These are phyloP conservation scores for Phylloporus sp. DNA, from an alignment of 768 basidiomycete species.

Conservation along the genomic window DNA sequence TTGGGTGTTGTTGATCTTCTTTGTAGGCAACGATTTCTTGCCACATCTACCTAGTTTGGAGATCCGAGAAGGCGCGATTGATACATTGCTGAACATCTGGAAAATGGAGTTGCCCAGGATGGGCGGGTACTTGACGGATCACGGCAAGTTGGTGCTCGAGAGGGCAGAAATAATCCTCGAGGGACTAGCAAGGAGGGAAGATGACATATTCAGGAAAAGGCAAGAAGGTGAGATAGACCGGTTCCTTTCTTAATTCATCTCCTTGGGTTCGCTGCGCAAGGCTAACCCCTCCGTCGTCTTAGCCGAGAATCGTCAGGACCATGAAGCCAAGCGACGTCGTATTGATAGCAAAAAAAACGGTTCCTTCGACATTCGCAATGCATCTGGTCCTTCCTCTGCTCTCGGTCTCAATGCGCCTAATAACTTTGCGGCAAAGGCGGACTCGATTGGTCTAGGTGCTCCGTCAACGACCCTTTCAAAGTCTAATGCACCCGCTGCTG, in stretches of 20 bases:
- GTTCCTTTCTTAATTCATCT: slow-evolving; percentile 6
- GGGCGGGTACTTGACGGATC: slow-evolving; percentile 96
- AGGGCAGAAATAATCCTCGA: slow-evolving; percentile 93
- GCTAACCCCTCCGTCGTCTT: slow-evolving; percentile 16
- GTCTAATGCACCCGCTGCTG: slow-evolving; percentile 53
- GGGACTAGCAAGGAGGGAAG: slow-evolving; percentile 89
- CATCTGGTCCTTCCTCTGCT: slow-evolving; percentile 28
- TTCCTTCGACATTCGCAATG: slow-evolving; percentile 30
- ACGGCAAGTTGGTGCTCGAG: slow-evolving; percentile 80
- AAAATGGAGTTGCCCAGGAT: slow-evolving; percentile 87
- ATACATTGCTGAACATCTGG: slow-evolving; percentile 95
- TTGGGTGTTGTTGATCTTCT: slow-evolving; percentile 99
- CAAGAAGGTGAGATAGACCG: slow-evolving; percentile 72
- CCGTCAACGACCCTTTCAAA: slow-evolving; percentile 53
- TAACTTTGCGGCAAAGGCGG: slow-evolving; percentile 70
- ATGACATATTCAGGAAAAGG: slow-evolving; percentile 89
- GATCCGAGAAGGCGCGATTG: slow-evolving; percentile 98
- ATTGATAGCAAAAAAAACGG: slow-evolving; percentile 45
- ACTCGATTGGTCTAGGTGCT: slow-evolving; percentile 73
- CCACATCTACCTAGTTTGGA: slow-evolving; percentile 97
- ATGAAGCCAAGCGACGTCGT: slow-evolving; percentile 84
- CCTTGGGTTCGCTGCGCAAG: not conserved
- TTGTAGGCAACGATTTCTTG: slow-evolving; percentile 97
- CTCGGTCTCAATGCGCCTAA: slow-evolving; percentile 34
- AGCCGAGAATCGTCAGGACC: slow-evolving; percentile 94